Conservation (phyloP, 192 early-diverging fungal genomes). For the Piromyces finnis region DNA sequence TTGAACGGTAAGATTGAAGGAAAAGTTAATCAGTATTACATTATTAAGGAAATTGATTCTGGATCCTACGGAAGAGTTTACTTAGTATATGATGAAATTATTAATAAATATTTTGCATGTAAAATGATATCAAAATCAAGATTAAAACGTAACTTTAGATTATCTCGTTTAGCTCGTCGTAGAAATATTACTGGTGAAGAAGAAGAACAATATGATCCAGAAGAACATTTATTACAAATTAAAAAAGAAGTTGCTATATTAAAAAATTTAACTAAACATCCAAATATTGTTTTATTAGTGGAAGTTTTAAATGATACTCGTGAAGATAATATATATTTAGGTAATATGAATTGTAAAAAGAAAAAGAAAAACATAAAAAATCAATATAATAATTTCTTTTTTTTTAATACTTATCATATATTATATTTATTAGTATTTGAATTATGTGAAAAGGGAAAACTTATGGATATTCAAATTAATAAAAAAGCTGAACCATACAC, state of each 20-base stretch:
- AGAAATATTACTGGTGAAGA: background rate
- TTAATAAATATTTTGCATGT: constrained; percentile 28
- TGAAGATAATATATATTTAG: constrained; percentile 43
- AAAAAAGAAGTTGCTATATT: constrained; percentile 34
- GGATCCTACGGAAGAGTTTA: constrained; percentile 32
- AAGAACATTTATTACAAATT: constrained; percentile 3
- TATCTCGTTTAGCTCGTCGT: background rate
- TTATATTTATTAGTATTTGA: constrained; percentile 27
- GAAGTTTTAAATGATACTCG: constrained; percentile 37
- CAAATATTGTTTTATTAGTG: constrained; percentile 32
- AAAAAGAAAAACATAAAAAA: background rate
- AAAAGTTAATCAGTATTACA: constrained; percentile 36
- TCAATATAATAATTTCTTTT: background rate
- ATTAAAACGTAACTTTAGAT: constrained; percentile 31
- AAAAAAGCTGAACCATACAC: constrained; percentile 17
- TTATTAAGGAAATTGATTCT: constrained; percentile 26
- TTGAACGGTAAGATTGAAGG: background rate
- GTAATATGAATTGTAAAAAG: constrained; percentile 15
- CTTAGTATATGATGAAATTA: constrained; percentile 15
- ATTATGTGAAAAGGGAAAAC: constrained; percentile 32
- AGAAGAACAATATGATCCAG: background rate
- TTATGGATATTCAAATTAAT: constrained; percentile 23
- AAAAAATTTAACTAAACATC: constrained; percentile 38
- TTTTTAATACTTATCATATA: background rate
- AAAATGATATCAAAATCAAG: constrained; percentile 35